Base-by-base conservation (phyloP, 2,329 filamentous ascomycete genomes). In the Botrytis galanthina region DNA sequence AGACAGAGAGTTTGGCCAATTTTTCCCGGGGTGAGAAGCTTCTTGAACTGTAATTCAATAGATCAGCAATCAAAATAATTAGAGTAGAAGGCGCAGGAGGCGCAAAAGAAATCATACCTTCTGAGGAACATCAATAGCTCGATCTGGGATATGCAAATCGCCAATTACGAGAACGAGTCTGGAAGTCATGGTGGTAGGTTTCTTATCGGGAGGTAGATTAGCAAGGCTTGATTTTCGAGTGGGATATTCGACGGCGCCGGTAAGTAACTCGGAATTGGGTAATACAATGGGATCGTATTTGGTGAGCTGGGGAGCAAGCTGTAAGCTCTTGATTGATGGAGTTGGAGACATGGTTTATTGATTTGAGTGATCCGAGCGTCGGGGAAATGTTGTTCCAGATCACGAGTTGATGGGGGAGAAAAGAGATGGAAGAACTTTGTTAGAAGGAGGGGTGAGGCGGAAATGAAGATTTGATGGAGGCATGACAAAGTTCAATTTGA, bases 61-160 rank as follows among this genome's bases (percentile, higher is more conserved):
- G 39, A 70, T 48, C 37, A 70, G 73, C 26, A n/a, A 29, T 75
- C 70, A 72, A 48, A 71, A 75, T 71, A 71, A 59, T 57, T 57
- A 66, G 72, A 44, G 64, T 67, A 42, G 37, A 74, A 71, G 69
- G 63, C 63, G 71, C 57, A 68, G 42, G 54, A 71, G 69, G 62
- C 67, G 71, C 59, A 68, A 67, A 71, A 37, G 35, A n/a, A 57
- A 68, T 69, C 70, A 39, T 86, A 94, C 94, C 90, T 97, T 97
- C 83, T 92, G 87, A 74, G 94, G 94, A 80, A 97, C 95, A 83
- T 97, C 94, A 77, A 96, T 90, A 79, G 94, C 94, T 82, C 94
- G 88, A 84, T 97, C 94, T 79, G 94, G 94, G 84, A 97, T 97
- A 85, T 97, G 94, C 72, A 97, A 89, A 85, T 97, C 94, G 82